Base-by-base conservation (phyloP, 2,329 filamentous ascomycete species). In the Diaporthe velutina region DNA sequence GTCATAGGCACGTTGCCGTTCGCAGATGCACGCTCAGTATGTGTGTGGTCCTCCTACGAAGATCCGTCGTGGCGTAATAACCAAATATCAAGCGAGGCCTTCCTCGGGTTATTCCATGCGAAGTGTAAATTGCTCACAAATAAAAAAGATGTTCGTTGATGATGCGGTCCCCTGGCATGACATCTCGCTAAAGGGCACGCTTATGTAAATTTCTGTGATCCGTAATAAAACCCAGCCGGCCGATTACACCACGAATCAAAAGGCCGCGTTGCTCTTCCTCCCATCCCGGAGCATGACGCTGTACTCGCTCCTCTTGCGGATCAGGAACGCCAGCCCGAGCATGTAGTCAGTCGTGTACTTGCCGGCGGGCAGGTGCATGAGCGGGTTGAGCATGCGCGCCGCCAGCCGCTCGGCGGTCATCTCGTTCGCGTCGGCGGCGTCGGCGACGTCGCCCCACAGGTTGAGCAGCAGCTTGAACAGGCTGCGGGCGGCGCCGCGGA, bases 351-450 rank as follows among this genome's bases (percentile, higher is more conserved):
- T 85, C 50, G 81, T 80, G 70, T 82, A 79, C 57, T 81, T 81
- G 28, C 79, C 78, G 2, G 80, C 78, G 7, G 81, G 78, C 4
- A 81, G 74, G 54, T 86, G 85, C 83, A 86, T 82, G 25, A 86
- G 79, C 12, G 85, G 83, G 61, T 83, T 83, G 75, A 86, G 76
- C 6, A 86, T 76, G 13, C 82, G 79, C 22, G 79, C 80, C 0
- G 85, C 84, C 9, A 86, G 80, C 35, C 84, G 79, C 80, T 86
- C 85, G 7, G 85, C 84, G 70, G 84, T 85, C 85, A 86, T 86
- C 55, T 84, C 83, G 75, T 86, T 86, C 61, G 73, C 71, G 30
- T 85, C 82, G 15, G 82, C 82, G 0, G 81, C 81, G 30, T 83
- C 81, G 4, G 84, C 83, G 22, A 86, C 79, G 38, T 85, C 83